A percentile compares a stretch with the other conserved stretches of the same genome.
These are phyloP conservation scores for Acanthamoeba polyphaga DNA, from an alignment of 208 protist species.

Conservation along the genomic window DNA sequence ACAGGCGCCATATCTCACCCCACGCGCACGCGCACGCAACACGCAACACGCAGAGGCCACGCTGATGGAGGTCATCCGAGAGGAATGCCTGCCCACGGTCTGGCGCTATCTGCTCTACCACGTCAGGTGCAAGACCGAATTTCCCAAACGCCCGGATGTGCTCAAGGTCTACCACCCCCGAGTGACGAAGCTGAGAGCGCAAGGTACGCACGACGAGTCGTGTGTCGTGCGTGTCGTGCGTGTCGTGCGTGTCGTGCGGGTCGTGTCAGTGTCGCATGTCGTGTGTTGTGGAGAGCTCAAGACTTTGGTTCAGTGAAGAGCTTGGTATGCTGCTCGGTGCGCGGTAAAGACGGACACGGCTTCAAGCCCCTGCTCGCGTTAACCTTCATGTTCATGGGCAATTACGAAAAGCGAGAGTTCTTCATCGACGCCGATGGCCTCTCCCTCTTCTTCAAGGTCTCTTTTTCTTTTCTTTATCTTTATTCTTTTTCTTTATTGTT, in stretches of 20 bases:
- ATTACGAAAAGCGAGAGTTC: not conserved
- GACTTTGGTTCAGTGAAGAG: not conserved
- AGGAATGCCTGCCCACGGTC: not conserved
- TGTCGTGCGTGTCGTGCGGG: not conserved
- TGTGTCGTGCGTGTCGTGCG: no score
- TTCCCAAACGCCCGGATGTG: not conserved
- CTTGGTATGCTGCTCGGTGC: not conserved
- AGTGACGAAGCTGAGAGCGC: not conserved
- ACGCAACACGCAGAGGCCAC: not conserved
- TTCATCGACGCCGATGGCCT: conserved; percentile 16
- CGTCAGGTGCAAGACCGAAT: not conserved
- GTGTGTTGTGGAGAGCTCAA: not conserved
- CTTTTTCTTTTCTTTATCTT: no score
- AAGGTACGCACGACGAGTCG: not conserved
- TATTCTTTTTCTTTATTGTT: no score
- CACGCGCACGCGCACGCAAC: not conserved
- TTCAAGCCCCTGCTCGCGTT: not conserved
- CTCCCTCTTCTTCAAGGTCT: conserved; percentile 18
- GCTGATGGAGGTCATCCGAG: not conserved
- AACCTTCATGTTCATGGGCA: conserved; percentile 14
- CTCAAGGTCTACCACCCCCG: not conserved
- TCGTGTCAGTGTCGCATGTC: no score
- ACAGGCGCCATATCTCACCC: not conserved
- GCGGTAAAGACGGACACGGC: not conserved
- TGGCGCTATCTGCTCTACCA: not conserved